phyloP scores from a whole-genome alignment of 2,329 filamentous ascomycete species.

The Daldinia eschscholtzii region DNA sequence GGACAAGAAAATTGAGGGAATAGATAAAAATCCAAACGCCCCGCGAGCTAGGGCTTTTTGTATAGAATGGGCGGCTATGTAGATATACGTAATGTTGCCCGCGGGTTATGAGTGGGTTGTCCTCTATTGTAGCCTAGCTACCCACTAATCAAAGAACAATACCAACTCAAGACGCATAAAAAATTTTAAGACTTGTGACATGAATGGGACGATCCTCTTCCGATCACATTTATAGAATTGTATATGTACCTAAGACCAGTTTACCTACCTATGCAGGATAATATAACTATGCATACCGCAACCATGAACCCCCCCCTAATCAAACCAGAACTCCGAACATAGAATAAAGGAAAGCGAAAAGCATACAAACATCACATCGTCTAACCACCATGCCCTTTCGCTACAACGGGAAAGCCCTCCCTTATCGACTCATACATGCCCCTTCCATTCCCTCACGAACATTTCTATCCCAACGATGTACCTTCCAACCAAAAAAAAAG shows the following conservation, averaged over 20 bases:
- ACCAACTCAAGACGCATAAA: not conserved
- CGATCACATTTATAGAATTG: not conserved
- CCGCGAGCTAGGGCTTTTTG: conserved; percentile 77
- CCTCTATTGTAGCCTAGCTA: not conserved
- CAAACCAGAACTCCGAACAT: conserved; percentile 3
- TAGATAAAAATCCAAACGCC: conserved; percentile 48
- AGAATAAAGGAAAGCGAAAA: not conserved
- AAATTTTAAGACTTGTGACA: not conserved
- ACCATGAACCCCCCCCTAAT: not conserved
- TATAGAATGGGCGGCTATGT: conserved; percentile 96
- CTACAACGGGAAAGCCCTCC: not conserved
- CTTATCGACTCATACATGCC: conserved; percentile 4
- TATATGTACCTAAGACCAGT: not conserved
- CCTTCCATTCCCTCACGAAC: not conserved
- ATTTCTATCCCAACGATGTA: not conserved
- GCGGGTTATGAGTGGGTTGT: not conserved
- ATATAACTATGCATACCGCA: conserved; percentile 5
- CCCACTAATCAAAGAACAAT: not conserved
- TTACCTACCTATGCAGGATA: not conserved
- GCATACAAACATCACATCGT: not conserved
- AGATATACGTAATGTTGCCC: not conserved
- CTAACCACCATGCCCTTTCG: not conserved
- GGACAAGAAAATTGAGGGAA: not conserved
- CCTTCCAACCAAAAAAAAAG: conserved; percentile 2
- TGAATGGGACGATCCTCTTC: not conserved